Conservation (phyloP, 2,329 filamentous ascomycete species). For the Lasiodiplodia theobromae region DNA sequence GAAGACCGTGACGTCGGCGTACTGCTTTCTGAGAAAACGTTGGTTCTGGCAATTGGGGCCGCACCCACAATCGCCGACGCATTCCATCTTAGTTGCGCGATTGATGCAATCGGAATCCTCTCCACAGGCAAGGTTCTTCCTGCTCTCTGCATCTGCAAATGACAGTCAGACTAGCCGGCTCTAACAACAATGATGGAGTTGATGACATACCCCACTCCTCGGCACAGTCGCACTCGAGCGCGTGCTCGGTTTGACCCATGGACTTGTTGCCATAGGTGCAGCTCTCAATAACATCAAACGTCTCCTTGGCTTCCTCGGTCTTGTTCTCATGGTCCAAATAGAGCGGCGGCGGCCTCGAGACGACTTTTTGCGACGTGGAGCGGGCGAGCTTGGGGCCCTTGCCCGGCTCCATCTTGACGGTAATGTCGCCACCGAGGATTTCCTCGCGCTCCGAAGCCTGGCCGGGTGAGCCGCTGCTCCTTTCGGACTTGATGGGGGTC, state of each 20-base stretch:
- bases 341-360: slow-evolving; percentile 68
- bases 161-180: slow-evolving; percentile 42
- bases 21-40: slow-evolving; percentile 89
- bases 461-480: slow-evolving; percentile 46
- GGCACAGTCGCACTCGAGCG: slow-evolving; percentile 91
- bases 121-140: slow-evolving; percentile 82
- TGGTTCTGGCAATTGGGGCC: slow-evolving; percentile 90
- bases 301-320: slow-evolving; percentile 75
- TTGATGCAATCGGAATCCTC: slow-evolving; percentile 99
- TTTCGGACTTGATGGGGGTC: slow-evolving; percentile 36
- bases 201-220: slow-evolving; percentile 87
- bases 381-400: slow-evolving; percentile 76
- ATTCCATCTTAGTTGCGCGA: slow-evolving; percentile 97
- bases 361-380: slow-evolving; percentile 74
- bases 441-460: slow-evolving; percentile 57
- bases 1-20: slow-evolving; percentile 91
- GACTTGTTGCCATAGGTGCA: slow-evolving; percentile 93
- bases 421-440: slow-evolving; percentile 66
- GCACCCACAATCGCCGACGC: slow-evolving; percentile 85
- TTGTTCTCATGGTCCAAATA: slow-evolving; percentile 80
- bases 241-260: slow-evolving; percentile 89
- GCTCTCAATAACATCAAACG: slow-evolving; percentile 81
- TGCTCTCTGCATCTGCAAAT: slow-evolving; percentile 55
- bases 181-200: slow-evolving; percentile 30
- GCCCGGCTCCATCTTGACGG: slow-evolving; percentile 68